phyloP scores from a whole-genome alignment of 1,284 basidiomycete species.

The Marasmius tenuissimus region DNA sequence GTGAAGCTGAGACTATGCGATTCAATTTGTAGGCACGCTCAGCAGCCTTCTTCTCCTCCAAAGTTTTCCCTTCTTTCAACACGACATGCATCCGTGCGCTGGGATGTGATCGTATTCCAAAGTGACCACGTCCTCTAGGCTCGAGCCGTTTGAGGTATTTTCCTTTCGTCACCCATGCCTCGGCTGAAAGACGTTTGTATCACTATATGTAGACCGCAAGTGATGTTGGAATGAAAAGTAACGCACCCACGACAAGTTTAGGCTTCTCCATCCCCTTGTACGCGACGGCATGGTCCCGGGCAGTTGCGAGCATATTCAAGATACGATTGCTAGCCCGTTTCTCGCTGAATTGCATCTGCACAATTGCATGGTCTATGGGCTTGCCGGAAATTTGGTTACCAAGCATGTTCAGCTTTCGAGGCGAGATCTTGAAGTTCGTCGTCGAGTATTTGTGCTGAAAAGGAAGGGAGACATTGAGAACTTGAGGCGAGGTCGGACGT shows the following conservation, averaged over 20 bases:
- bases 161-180: slow-evolving; percentile 95
- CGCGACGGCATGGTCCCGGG: slow-evolving; percentile 81
- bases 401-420: slow-evolving; percentile 88
- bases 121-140: slow-evolving; percentile 82
- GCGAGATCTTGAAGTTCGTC: slow-evolving; percentile 90
- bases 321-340: slow-evolving; percentile 87
- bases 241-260: slow-evolving; percentile 83
- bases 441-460: slow-evolving; percentile 88
- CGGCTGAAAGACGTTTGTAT: slow-evolving; percentile 48
- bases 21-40: slow-evolving; percentile 69
- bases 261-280: slow-evolving; percentile 76
- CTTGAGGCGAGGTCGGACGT: not conserved
- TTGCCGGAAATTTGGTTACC: slow-evolving; percentile 86
- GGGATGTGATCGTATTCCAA: slow-evolving; percentile 79
- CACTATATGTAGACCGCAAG: not conserved
- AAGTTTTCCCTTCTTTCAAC: slow-evolving; percentile 82
- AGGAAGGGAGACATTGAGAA: not conserved
- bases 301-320: slow-evolving; percentile 86
- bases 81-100: slow-evolving; percentile 79
- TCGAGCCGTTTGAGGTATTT: slow-evolving; percentile 71
- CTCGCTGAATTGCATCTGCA: slow-evolving; percentile 95
- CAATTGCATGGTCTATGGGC: slow-evolving; percentile 90
- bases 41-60: slow-evolving; percentile 66
- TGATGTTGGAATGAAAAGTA: not conserved
- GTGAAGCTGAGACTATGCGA: slow-evolving; percentile 77